Evolutionary conservation across 352 stramenopile genomes (phyloP).

Genomic region (Halophytophthora batemanensis): DNA sequence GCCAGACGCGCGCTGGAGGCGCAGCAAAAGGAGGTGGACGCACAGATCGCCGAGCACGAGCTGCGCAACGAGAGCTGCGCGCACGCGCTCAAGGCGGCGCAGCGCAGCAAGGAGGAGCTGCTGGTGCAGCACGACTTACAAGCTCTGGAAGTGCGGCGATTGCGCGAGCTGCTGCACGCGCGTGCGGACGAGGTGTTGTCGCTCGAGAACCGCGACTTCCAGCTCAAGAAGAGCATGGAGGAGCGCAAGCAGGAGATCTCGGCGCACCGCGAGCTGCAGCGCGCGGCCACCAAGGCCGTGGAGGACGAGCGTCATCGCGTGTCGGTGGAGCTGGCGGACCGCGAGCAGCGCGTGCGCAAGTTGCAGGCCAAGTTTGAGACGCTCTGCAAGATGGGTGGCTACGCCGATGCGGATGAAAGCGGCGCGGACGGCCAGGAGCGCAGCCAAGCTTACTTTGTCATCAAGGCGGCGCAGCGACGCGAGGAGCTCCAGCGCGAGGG

Average conservation of each 20-base stretch:
- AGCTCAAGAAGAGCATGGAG: constrained; percentile 93
- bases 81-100: constrained; percentile 72
- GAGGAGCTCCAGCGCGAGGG: constrained; percentile 95
- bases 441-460: constrained; percentile 95
- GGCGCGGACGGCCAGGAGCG: constrained; percentile 54
- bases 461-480: constrained; percentile 92
- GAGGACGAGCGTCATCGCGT: constrained; percentile 95
- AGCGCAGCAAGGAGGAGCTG: constrained; percentile 90
- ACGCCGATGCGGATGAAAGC: constrained; percentile 57
- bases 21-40: constrained; percentile 75
- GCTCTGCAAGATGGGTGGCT: constrained; percentile 74
- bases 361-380: constrained; percentile 94
- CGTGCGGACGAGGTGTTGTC: constrained; percentile 91
- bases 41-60: constrained; percentile 86
- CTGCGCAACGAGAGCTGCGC: constrained; percentile 90
- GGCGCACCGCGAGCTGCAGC: constrained; percentile 88
- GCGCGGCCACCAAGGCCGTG: constrained; percentile 77
- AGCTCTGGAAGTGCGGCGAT: constrained; percentile 90
- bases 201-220: constrained; percentile 93
- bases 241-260: constrained; percentile 91
- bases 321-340: constrained; percentile 87
- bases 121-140: constrained; percentile 94
- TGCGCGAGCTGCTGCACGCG: constrained; percentile 87
- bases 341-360: constrained; percentile 86
- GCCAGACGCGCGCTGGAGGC: constrained; percentile 73